These are phyloP conservation scores for Prunus mume DNA, from an alignment of 306 rosid species.

Conservation along the genomic window DNA sequence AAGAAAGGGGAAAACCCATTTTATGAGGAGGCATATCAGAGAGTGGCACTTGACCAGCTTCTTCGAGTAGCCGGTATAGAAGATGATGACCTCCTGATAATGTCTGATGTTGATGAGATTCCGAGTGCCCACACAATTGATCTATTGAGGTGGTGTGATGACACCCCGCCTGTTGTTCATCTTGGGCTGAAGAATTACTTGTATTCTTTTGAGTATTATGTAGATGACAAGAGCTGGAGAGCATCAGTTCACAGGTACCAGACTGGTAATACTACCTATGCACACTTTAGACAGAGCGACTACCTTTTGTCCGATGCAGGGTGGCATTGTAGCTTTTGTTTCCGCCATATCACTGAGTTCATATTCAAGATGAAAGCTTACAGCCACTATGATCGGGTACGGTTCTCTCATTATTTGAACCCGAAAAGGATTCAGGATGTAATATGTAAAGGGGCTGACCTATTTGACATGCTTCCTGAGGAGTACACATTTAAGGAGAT, in stretches of 20 bases:
- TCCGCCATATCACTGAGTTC: conserved; percentile 62
- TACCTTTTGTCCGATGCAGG: conserved; percentile 63
- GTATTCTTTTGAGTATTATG: conserved; percentile 71
- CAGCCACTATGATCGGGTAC: conserved; percentile 70
- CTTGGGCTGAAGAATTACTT: conserved; percentile 69
- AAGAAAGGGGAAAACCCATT: conserved; percentile 76
- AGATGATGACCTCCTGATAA: conserved; percentile 78
- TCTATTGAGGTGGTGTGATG: conserved; percentile 85
- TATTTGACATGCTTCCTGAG: conserved; percentile 86
- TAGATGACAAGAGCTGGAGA: conserved; percentile 73
- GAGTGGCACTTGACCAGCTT: conserved; percentile 70
- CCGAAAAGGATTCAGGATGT: conserved; percentile 61
- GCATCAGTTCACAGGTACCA: conserved; percentile 62
- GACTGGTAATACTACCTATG: conserved; percentile 58
- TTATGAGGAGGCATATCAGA: conserved; percentile 80
- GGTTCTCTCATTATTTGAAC: conserved; percentile 72
- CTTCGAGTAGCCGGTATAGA: conserved; percentile 65
- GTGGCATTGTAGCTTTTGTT: conserved; percentile 94
- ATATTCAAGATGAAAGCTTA: conserved; percentile 86
- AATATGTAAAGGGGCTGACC: conserved; percentile 69
- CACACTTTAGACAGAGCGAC: conserved; percentile 66
- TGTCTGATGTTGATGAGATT: conserved; percentile 93
- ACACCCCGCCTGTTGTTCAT: conserved; percentile 63
- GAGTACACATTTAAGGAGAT: conserved; percentile 82
- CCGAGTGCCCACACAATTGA: conserved; percentile 85